A percentile compares a stretch with the other conserved stretches of the same genome.
These are phyloP conservation scores for Cladophialophora yegresii DNA, from an alignment of 2,329 filamentous ascomycete genomes.

Conservation along the genomic window DNA sequence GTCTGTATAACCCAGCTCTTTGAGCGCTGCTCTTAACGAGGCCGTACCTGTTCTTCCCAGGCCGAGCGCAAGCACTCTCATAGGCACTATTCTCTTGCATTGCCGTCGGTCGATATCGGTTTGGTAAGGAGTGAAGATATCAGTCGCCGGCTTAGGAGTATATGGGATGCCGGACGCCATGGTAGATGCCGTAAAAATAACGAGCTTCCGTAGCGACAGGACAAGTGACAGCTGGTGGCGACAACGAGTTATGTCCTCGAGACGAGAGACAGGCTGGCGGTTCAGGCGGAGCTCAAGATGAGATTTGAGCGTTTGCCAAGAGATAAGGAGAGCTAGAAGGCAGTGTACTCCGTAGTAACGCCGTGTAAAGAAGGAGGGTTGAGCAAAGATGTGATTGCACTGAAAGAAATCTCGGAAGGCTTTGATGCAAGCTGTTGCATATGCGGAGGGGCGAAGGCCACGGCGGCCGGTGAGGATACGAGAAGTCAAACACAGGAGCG, in stretches of 20 bases:
- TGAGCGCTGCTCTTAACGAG: constrained; percentile 66
- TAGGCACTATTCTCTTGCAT: constrained; percentile 67
- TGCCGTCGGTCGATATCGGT: constrained; percentile 68
- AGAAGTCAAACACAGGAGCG: not conserved
- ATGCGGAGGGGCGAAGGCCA: constrained; percentile 11
- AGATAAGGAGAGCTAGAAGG: constrained; percentile 15
- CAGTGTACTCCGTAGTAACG: not conserved
- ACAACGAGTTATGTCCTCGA: not conserved
- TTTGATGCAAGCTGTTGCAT: constrained; percentile 23
- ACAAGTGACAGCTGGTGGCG: not conserved
- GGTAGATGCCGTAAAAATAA: constrained; percentile 11
- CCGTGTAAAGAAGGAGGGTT: constrained; percentile 14
- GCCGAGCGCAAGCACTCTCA: constrained; percentile 71
- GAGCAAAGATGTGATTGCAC: constrained; percentile 19
- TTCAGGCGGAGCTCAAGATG: not conserved
- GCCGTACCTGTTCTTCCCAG: constrained; percentile 71
- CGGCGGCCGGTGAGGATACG: not conserved
- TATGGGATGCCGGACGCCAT: constrained; percentile 38
- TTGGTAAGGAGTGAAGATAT: constrained; percentile 59
- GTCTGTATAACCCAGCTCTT: constrained; percentile 66
- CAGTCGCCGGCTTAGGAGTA: constrained; percentile 46
- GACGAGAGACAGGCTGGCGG: not conserved
- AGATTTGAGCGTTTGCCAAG: constrained; percentile 12
- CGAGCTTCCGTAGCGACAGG: constrained; percentile 1
- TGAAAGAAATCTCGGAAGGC: constrained; percentile 18